These are phyloP conservation scores for Ampelocalamus luodianensis DNA, from an alignment of 176 grass and related monocot species.

Conservation along the genomic window DNA sequence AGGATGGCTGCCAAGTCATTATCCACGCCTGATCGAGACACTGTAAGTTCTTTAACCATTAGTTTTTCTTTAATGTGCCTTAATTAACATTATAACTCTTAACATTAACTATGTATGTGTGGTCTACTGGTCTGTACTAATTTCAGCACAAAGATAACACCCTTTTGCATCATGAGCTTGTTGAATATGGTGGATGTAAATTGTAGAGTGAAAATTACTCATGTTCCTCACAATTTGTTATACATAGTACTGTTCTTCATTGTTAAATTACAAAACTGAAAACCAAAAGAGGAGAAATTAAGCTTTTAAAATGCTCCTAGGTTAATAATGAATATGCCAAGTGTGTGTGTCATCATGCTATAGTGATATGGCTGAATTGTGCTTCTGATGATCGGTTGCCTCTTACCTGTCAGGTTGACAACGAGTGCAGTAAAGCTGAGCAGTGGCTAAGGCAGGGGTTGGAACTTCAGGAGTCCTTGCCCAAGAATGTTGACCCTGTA, in stretches of 20 bases:
- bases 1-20: conserved; percentile 76
- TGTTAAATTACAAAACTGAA: conserved; percentile 2
- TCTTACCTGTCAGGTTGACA: conserved; percentile 55
- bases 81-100: background rate
- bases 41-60: conserved; percentile 58
- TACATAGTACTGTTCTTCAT: background rate
- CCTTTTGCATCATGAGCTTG: background rate
- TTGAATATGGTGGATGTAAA: conserved; percentile 20
- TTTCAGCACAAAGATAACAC: background rate
- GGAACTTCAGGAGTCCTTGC: conserved; percentile 77
- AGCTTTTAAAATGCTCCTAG: background rate
- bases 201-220: background rate
- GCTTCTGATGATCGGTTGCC: conserved; percentile 24
- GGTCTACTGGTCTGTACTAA: background rate
- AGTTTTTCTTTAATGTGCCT: background rate
- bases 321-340: conserved; percentile 20
- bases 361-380: conserved; percentile 24
- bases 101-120: conserved; percentile 19
- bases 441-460: conserved; percentile 74
- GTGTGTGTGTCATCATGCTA: conserved; percentile 13
- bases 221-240: conserved; percentile 30
- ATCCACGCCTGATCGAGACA: conserved; percentile 55
- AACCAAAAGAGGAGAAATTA: background rate
- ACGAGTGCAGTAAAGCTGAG: conserved; percentile 79
- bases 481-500: conserved; percentile 83